Percentiles rank a stretch among this genome's conserved stretches.
These are phyloP conservation scores for Alternaria gaisen DNA, from an alignment of 2,329 filamentous ascomycete species.

Conservation along the genomic window DNA sequence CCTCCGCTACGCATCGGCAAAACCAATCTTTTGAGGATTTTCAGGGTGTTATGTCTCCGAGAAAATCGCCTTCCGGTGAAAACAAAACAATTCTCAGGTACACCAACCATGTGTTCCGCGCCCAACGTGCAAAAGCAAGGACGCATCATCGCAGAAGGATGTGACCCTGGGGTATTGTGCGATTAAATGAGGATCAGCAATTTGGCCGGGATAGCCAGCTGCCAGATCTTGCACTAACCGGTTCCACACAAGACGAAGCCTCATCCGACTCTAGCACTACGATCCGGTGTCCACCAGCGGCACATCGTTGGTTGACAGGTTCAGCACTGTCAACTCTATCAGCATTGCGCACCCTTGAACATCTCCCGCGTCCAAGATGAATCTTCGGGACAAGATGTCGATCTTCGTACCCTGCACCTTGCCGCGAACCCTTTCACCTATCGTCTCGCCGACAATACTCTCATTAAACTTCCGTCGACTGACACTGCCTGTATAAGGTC, in stretches of 20 bases:
- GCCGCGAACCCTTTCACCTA: constrained; percentile 1
- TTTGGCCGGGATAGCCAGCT: constrained; percentile 1
- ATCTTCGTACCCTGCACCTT: constrained; percentile 6
- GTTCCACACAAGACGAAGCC: constrained; percentile 1
- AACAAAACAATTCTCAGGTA: background rate
- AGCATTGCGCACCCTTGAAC: constrained; percentile 11
- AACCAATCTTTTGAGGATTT: background rate
- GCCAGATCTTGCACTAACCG: constrained; percentile 12
- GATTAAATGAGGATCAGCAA: constrained; percentile 11
- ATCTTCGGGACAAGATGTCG: background rate
- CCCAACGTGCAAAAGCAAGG: constrained; percentile 5
- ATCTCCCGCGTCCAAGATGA: constrained; percentile 13
- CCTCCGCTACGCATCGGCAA: background rate
- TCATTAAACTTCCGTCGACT: background rate
- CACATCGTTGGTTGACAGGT: constrained; percentile 9
- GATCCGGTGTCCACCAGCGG: constrained; percentile 3
- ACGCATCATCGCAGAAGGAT: constrained; percentile 2
- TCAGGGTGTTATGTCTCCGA: background rate
- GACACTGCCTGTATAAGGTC: constrained; percentile 10
- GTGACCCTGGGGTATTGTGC: constrained; percentile 10
- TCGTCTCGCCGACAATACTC: constrained; percentile 8
- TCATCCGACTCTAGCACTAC: constrained; percentile 4
- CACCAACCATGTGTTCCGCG: constrained; percentile 1
- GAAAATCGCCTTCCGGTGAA: background rate
- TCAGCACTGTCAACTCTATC: constrained; percentile 3